Evolutionary conservation across 2,329 filamentous ascomycete genomes (phyloP).

Genomic region (Zalaria sp.): DNA sequence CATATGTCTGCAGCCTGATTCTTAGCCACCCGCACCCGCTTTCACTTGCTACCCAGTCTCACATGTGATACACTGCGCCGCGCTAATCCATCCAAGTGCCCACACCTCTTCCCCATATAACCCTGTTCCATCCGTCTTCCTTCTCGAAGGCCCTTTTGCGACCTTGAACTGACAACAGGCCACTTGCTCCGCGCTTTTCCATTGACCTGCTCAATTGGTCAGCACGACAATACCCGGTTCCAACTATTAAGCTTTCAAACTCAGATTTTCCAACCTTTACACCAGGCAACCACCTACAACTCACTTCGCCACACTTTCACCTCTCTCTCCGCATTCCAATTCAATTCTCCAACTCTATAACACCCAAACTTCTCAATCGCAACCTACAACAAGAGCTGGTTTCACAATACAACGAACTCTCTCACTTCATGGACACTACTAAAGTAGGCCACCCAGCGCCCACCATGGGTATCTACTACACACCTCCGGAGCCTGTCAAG

Average conservation of each 20-base stretch:
- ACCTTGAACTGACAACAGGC: too few species aligned
- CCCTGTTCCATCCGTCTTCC: background rate
- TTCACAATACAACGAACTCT: background rate
- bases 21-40: too few species aligned
- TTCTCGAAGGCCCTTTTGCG: background rate
- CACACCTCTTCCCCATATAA: background rate
- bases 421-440: background rate
- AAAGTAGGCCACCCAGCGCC: background rate
- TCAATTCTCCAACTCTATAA: background rate
- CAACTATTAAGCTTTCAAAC: background rate
- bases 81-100: background rate
- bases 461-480: constrained; percentile 3
- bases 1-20: too few species aligned
- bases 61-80: too few species aligned
- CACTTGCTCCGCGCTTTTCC: background rate
- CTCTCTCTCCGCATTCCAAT: background rate
- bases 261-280: background rate
- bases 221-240: background rate
- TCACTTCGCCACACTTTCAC: background rate
- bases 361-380: background rate
- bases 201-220: background rate
- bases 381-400: background rate
- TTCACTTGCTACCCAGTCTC: too few species aligned
- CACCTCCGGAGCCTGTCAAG: constrained; percentile 3
- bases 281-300: background rate